These are phyloP conservation scores for Raphanus sativus DNA, from an alignment of 345 rosid species.

Conservation along the genomic window DNA sequence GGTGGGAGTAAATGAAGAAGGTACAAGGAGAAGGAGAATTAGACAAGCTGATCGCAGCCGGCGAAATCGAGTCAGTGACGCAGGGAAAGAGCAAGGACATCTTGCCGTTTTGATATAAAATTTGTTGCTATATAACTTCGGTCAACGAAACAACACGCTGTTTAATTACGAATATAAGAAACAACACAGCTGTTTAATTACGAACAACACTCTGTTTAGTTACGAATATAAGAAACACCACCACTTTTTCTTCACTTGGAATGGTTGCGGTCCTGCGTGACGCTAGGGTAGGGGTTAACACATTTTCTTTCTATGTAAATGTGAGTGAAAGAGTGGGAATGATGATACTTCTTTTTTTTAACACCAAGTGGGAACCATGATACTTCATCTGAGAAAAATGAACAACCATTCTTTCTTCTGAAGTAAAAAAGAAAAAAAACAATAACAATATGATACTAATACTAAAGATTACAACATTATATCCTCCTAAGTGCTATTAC, in stretches of 20 bases:
- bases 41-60: constrained; percentile 31
- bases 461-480: constrained; percentile 32
- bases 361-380: not conserved
- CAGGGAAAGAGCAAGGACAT: constrained; percentile 15
- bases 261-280: not conserved
- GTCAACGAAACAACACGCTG: not conserved
- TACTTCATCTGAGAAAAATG: not conserved
- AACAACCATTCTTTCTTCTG: not conserved
- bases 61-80: constrained; percentile 20
- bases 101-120: constrained; percentile 14
- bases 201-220: constrained; percentile 19
- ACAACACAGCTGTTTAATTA: no score
- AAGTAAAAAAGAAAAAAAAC: not conserved
- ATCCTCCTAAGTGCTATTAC: constrained; percentile 31
- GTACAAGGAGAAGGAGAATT: constrained; percentile 19
- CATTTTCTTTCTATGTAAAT: not conserved
- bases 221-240: not conserved
- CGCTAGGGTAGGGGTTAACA: not conserved
- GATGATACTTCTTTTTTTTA: not conserved
- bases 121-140: not conserved
- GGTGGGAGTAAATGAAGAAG: constrained; percentile 8
- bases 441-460: constrained; percentile 32
- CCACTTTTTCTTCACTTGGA: not conserved
- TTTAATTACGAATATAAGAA: constrained; percentile 11
- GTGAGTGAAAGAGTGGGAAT: not conserved